Evolutionary conservation across 805 yeast species (phyloP).

Genomic region (Suhomyces xylopsoci): DNA sequence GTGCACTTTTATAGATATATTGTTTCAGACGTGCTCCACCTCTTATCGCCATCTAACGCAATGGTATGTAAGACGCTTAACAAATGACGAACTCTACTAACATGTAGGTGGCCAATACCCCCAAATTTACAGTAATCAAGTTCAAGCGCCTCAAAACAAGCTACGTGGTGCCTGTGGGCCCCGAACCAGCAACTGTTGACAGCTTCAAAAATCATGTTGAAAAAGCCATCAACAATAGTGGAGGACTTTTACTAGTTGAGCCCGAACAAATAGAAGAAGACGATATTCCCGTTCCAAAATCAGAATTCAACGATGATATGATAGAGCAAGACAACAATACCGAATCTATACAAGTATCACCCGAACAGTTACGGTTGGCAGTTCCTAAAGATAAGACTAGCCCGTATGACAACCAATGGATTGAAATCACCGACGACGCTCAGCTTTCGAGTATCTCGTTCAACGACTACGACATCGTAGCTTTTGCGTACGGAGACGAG

Average conservation of each 20-base stretch:
- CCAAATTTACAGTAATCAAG: conserved; percentile 28
- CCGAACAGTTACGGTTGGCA: conserved; percentile 35
- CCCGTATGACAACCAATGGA: conserved; percentile 37
- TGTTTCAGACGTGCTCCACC: neutral
- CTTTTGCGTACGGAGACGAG: conserved; percentile 39
- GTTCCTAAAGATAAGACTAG: conserved; percentile 36
- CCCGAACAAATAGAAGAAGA: conserved; percentile 9
- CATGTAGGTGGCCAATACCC: neutral
- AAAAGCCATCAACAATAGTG: conserved; percentile 42
- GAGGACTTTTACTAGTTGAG: conserved; percentile 39
- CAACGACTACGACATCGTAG: conserved; percentile 40
- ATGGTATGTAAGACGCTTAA: neutral
- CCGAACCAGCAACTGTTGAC: neutral
- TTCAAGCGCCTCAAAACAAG: conserved; percentile 33
- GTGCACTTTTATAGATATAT: neutral
- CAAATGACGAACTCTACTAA: neutral
- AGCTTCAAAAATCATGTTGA: conserved; percentile 7
- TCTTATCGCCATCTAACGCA: neutral
- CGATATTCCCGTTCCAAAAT: conserved; percentile 21
- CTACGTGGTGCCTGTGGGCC: conserved; percentile 24
- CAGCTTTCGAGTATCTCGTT: conserved; percentile 28
- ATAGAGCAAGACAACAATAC: conserved; percentile 3
- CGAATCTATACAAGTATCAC: neutral
- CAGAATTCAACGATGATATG: conserved; percentile 3
- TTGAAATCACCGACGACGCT: conserved; percentile 25